Percentiles rank a stretch among this genome's conserved stretches.
Evolutionary conservation across 2,329 filamentous ascomycete species (phyloP).

Genomic region (Aspergillus persii): DNA sequence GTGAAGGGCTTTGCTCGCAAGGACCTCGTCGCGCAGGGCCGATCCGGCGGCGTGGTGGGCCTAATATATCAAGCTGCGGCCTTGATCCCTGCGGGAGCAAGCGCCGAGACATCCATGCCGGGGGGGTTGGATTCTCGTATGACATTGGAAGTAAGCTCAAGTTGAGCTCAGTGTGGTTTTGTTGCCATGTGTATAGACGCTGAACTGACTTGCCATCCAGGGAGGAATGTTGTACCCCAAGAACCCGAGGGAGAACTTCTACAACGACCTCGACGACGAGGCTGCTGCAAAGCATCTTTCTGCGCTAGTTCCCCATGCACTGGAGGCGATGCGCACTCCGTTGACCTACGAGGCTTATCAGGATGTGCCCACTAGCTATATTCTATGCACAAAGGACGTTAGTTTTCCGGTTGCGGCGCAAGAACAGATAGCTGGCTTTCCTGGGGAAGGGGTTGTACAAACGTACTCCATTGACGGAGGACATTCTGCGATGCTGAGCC

Average conservation of each 20-base stretch:
- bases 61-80: not conserved
- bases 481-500: not conserved
- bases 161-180: too few relatives aligned
- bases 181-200: not conserved
- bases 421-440: not conserved
- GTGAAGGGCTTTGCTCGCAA: not conserved
- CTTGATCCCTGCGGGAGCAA: not conserved
- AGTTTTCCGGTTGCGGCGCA: not conserved
- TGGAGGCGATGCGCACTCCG: not conserved
- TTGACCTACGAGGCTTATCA: not conserved
- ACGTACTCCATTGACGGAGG: not conserved
- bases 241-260: not conserved
- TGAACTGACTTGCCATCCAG: not conserved
- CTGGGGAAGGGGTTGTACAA: not conserved
- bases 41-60: not conserved
- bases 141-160: not conserved
- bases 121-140: not conserved
- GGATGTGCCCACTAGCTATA: not conserved
- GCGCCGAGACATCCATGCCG: not conserved
- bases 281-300: not conserved
- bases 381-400: not conserved
- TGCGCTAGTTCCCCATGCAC: not conserved
- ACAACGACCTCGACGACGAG: not conserved
- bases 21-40: not conserved
- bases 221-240: not conserved